Evolutionary conservation across 2,329 filamentous ascomycete species (phyloP), one percentile per base, ranked within the genome.

Genomic region (Colletotrichum acutatum): DNA sequence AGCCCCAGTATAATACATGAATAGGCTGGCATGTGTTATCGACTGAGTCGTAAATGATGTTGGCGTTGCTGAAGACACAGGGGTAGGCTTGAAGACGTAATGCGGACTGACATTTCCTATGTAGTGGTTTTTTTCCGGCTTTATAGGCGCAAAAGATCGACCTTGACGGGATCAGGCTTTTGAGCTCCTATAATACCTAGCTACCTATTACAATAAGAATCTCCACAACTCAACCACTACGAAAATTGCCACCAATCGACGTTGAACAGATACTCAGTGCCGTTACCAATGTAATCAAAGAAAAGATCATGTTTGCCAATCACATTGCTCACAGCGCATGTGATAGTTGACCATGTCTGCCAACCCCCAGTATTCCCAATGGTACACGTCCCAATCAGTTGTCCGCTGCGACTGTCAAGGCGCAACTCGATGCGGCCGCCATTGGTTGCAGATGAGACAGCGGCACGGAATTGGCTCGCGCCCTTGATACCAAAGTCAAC

Each of bases 371-470:
- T 80, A 5, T 73, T 75, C 26, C 75, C 62, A 12, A 80, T 75
- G 24, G 62, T 69, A 72, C 79, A 80, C 28, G 77, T 77, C 8
- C 78, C 79, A 19, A 78, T 70, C 14, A 80, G 65, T 1, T 75
- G 75, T 24, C 79, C 79, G 19, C 72, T 75, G n/a, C 60, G 64
- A 59, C 77, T 76, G 22, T 76, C 79, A 63, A 80, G 66, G 6
- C 79, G 77, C 16, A 80, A 62, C 72, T 80, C 79, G 42, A 80
- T 78, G 30, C 74, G 76, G 34, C 77, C 78, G 19, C 77, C 78
- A 60, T 64, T 74, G 19, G 53, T 70, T 22, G 57, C 57, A n/a
- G 57, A 59, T n/a, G 32, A 8, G 19, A 80, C 78, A 22, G 78
- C 76, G 30, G 76, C 77, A 42, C 67, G 70, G 49, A 80, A 76